Evolutionary conservation across 495 filamentous ascomycete species (phyloP).

Genomic region (Copromyces sp.): DNA sequence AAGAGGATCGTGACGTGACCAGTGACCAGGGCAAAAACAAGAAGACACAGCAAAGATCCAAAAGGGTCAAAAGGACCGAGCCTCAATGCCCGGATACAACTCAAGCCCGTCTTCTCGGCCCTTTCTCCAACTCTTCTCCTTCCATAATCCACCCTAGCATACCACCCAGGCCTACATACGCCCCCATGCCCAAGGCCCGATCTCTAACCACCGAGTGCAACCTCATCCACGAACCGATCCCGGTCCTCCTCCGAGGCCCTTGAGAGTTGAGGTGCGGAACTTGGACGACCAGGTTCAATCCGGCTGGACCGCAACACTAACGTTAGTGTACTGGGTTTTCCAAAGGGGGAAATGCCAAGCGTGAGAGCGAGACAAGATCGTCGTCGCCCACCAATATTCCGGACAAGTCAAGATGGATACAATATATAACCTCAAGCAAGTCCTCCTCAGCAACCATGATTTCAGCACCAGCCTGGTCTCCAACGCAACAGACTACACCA

Average conservation of each 20-base stretch:
- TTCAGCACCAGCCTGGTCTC: not conserved
- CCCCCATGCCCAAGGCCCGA: not conserved
- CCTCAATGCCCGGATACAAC: not conserved
- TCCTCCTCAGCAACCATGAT: not conserved
- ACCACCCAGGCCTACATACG: not conserved
- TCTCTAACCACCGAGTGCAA: not conserved
- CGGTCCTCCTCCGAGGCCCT: not conserved
- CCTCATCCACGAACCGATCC: not conserved
- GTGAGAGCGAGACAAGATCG: not conserved
- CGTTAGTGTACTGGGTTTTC: not conserved
- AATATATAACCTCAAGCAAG: conserved; percentile 3
- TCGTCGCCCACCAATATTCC: not conserved
- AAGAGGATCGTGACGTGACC: not conserved
- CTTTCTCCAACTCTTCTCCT: not conserved
- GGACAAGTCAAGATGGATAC: not conserved
- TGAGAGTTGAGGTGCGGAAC: not conserved
- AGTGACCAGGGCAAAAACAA: not conserved
- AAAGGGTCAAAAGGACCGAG: not conserved
- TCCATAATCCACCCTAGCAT: not conserved
- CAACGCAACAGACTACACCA: conserved; percentile 1
- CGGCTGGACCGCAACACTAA: not conserved
- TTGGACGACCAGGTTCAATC: not conserved
- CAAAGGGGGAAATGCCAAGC: not conserved
- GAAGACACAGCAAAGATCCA: not conserved
- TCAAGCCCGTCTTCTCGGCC: not conserved